These are phyloP conservation scores for Litchi chinensis DNA, from an alignment of 345 rosid species.

Conservation along the genomic window DNA sequence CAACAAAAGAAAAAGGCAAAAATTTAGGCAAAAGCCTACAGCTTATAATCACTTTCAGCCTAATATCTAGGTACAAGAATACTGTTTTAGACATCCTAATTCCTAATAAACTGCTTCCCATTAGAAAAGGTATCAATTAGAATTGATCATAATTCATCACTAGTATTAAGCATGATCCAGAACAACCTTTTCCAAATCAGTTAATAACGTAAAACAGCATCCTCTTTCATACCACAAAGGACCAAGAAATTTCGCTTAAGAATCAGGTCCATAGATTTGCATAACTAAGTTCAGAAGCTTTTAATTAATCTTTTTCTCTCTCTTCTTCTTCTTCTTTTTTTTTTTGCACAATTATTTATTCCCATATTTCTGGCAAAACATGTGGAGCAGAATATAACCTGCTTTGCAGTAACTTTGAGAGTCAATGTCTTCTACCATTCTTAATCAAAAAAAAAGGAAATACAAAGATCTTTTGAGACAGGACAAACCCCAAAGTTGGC, in stretches of 20 bases:
- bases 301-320: neutral
- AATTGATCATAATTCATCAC: neutral
- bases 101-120: neutral
- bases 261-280: neutral
- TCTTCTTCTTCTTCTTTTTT: neutral
- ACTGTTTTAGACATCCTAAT: neutral
- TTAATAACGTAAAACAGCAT: neutral
- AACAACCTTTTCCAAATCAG: neutral
- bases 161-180: neutral
- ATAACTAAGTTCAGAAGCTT: neutral
- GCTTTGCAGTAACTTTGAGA: neutral
- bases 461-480: neutral
- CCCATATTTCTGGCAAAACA: neutral
- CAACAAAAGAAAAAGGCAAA: too few species aligned
- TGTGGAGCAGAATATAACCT: neutral
- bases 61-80: neutral
- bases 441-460: neutral
- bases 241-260: neutral
- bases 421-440: neutral
- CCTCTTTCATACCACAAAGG: neutral
- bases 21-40: neutral
- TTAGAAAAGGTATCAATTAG: neutral
- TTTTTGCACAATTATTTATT: neutral
- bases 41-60: neutral
- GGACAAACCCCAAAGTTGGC: neutral